These are phyloP conservation scores for Aureobasidium vineae DNA, from an alignment of 2,329 filamentous ascomycete species.

Conservation along the genomic window DNA sequence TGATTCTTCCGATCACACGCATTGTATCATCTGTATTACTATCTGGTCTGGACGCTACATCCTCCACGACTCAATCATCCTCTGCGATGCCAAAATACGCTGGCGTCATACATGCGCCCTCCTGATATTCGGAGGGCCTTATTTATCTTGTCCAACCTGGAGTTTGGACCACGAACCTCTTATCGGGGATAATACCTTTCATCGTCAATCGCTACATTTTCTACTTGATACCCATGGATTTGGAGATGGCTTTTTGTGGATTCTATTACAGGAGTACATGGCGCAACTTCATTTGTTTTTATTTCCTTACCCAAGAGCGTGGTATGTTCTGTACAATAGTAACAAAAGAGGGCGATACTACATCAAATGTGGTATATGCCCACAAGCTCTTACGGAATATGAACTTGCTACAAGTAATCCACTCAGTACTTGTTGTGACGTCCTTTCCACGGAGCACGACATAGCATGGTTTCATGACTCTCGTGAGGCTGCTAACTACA, in stretches of 20 bases:
- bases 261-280: conserved; percentile 4
- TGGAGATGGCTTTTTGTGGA: conserved; percentile 23
- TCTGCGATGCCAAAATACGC: neutral
- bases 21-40: conserved; percentile 16
- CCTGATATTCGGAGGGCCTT: neutral
- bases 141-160: conserved; percentile 16
- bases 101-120: conserved; percentile 5
- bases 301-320: neutral
- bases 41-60: conserved; percentile 1
- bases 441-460: neutral
- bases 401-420: neutral
- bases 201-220: conserved; percentile 38
- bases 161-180: conserved; percentile 1
- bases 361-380: neutral
- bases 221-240: conserved; percentile 26
- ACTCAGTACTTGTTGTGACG: neutral
- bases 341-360: neutral
- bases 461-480: conserved; percentile 12
- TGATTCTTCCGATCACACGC: neutral
- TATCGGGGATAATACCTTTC: conserved; percentile 30
- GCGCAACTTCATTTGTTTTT: neutral
- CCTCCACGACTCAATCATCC: neutral
- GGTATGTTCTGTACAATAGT: conserved; percentile 17
- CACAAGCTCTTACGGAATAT: conserved; percentile 11
- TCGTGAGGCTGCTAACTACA: neutral